phyloP scores from a whole-genome alignment of 495 filamentous ascomycete species.

The Hyaloscypha bicolor region DNA sequence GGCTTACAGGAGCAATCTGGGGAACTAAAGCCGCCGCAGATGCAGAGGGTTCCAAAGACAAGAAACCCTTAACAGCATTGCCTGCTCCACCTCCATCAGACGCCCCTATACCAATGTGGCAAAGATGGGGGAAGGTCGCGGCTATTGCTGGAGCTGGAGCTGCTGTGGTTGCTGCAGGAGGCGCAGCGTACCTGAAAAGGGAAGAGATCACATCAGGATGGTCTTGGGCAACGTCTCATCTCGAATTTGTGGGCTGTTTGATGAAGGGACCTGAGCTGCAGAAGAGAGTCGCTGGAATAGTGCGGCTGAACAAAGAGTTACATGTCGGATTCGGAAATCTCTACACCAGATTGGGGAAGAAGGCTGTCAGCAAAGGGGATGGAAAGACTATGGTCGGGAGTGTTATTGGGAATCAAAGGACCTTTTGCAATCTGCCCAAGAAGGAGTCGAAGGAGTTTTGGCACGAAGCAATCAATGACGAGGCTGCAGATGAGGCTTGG shows the following conservation, averaged over 20 bases:
- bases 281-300: conserved; percentile 61
- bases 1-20: conserved; percentile 40
- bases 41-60: conserved; percentile 21
- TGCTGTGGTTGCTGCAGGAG: conserved; percentile 83
- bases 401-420: conserved; percentile 64
- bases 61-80: conserved; percentile 28
- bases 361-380: conserved; percentile 43
- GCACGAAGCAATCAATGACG: conserved; percentile 73
- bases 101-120: conserved; percentile 41
- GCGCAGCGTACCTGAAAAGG: conserved; percentile 81
- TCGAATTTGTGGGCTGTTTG: conserved; percentile 93
- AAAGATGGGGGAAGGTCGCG: conserved; percentile 80
- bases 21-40: conserved; percentile 29
- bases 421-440: conserved; percentile 82
- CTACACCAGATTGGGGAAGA: conserved; percentile 79
- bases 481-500: conserved; percentile 72
- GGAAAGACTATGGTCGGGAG: conserved; percentile 48
- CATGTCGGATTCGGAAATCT: conserved; percentile 75
- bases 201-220: conserved; percentile 68
- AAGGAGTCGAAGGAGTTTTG: conserved; percentile 54
- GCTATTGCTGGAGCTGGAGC: conserved; percentile 80
- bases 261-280: conserved; percentile 76
- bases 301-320: conserved; percentile 54
- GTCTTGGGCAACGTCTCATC: conserved; percentile 81
- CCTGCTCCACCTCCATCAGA: conserved; percentile 47